Conservation (phyloP, 108 stramenopile species). For the Pseudonitzschia multiseries region DNA sequence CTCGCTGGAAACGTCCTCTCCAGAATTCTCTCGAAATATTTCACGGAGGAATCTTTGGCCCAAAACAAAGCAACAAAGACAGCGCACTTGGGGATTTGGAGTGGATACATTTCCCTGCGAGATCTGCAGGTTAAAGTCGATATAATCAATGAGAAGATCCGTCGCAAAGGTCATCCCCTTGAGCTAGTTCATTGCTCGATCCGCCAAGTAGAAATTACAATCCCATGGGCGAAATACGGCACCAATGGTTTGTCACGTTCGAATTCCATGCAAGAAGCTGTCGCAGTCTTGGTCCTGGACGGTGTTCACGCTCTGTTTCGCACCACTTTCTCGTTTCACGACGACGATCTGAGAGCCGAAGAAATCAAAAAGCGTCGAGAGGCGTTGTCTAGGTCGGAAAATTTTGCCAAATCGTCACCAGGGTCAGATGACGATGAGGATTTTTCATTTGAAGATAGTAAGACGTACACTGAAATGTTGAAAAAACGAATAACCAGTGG, state of each 20-base stretch:
- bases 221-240: conserved; percentile 55
- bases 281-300: conserved; percentile 57
- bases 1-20: conserved; percentile 48
- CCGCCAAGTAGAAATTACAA: conserved; percentile 51
- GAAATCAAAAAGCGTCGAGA: conserved; percentile 34
- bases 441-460: neutral
- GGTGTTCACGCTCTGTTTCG: conserved; percentile 45
- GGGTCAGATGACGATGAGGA: neutral
- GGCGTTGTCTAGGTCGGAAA: conserved; percentile 24
- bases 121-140: conserved; percentile 48
- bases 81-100: conserved; percentile 59
- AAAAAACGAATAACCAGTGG: conserved; percentile 49
- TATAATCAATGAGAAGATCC: conserved; percentile 42
- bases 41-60: conserved; percentile 41
- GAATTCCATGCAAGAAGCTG: conserved; percentile 34
- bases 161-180: conserved; percentile 50
- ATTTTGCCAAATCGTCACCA: conserved; percentile 22
- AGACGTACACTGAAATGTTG: conserved; percentile 27
- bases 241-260: conserved; percentile 3
- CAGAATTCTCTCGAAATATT: conserved; percentile 59
- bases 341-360: conserved; percentile 38
- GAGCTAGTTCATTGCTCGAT: conserved; percentile 50
- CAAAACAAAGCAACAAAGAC: conserved; percentile 28
- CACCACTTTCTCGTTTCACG: conserved; percentile 50
- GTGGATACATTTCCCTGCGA: conserved; percentile 53